Conservation (phyloP, 2,329 filamentous ascomycete genomes). For the Diaporthe humulicola region DNA sequence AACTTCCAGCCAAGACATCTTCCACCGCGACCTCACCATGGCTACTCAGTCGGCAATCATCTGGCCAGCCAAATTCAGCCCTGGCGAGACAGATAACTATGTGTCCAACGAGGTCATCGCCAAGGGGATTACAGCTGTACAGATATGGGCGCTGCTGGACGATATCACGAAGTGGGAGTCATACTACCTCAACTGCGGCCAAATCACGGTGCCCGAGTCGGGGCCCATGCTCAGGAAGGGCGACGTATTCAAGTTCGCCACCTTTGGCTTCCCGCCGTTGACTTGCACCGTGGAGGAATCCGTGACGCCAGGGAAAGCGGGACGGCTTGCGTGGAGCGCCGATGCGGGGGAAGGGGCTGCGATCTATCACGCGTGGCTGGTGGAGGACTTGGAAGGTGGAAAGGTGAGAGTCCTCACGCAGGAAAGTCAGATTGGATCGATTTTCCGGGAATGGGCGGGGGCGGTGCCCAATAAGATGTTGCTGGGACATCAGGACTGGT, state of each 20-base stretch:
- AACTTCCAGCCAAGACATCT: not conserved
- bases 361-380: conserved; percentile 48
- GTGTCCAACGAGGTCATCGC: conserved; percentile 48
- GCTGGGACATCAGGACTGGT: conserved; percentile 48
- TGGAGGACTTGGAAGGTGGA: conserved; percentile 47
- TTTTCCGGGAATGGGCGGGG: conserved; percentile 41
- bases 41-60: conserved; percentile 42
- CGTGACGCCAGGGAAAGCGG: conserved; percentile 40
- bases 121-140: conserved; percentile 44
- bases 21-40: conserved; percentile 4
- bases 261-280: conserved; percentile 47
- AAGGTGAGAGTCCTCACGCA: conserved; percentile 48
- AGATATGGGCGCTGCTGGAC: conserved; percentile 46
- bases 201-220: conserved; percentile 46
- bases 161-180: conserved; percentile 47
- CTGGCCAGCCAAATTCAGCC: conserved; percentile 47
- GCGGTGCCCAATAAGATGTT: conserved; percentile 47
- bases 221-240: conserved; percentile 44
- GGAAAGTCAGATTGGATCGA: conserved; percentile 48
- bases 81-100: conserved; percentile 48
- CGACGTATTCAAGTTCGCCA: conserved; percentile 47
- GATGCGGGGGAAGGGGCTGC: conserved; percentile 41
- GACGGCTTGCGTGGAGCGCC: conserved; percentile 47
- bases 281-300: conserved; percentile 45
- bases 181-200: conserved; percentile 45